Percentiles rank a stretch among this genome's conserved stretches.
These are phyloP conservation scores for Coemansia sp. DNA, from an alignment of 192 early-diverging fungal genomes.

Conservation along the genomic window DNA sequence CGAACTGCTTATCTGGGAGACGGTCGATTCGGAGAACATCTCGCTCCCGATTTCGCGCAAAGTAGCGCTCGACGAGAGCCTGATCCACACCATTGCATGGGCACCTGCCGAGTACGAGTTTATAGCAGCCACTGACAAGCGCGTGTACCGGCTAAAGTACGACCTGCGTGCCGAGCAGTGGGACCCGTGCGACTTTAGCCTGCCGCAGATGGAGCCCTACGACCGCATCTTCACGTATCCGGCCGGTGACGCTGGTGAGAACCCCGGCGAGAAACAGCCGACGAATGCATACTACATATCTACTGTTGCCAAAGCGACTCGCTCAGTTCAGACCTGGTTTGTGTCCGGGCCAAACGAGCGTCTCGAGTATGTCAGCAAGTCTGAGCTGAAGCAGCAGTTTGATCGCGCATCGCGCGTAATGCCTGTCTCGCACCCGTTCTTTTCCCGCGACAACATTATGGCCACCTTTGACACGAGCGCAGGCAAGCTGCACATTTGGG, in stretches of 20 bases:
- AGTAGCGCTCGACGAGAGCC: slow-evolving; percentile 40
- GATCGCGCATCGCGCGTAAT: slow-evolving; percentile 50
- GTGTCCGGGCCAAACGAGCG: slow-evolving; percentile 9
- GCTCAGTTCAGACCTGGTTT: slow-evolving; percentile 37
- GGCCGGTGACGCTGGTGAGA: not conserved
- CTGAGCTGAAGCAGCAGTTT: slow-evolving; percentile 17
- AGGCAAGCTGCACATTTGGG: slow-evolving; percentile 49
- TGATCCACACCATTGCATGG: slow-evolving; percentile 50
- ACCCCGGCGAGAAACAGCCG: not conserved
- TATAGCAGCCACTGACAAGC: slow-evolving; percentile 42
- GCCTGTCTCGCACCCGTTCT: slow-evolving; percentile 48
- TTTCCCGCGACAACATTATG: slow-evolving; percentile 51
- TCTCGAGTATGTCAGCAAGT: slow-evolving; percentile 22
- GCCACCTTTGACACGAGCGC: slow-evolving; percentile 43
- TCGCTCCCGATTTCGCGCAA: slow-evolving; percentile 25
- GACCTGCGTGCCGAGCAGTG: slow-evolving; percentile 18
- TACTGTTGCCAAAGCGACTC: slow-evolving; percentile 15
- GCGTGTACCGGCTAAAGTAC: slow-evolving; percentile 37
- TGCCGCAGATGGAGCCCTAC: slow-evolving; percentile 29
- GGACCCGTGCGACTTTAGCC: slow-evolving; percentile 19
- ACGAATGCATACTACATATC: slow-evolving; percentile 41
- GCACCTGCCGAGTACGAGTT: slow-evolving; percentile 47
- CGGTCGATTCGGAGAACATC: not conserved
- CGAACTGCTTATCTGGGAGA: slow-evolving; percentile 50
- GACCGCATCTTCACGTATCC: slow-evolving; percentile 51